Base-by-base conservation (phyloP, 352 stramenopile genomes). In the Plasmopara muralis region DNA sequence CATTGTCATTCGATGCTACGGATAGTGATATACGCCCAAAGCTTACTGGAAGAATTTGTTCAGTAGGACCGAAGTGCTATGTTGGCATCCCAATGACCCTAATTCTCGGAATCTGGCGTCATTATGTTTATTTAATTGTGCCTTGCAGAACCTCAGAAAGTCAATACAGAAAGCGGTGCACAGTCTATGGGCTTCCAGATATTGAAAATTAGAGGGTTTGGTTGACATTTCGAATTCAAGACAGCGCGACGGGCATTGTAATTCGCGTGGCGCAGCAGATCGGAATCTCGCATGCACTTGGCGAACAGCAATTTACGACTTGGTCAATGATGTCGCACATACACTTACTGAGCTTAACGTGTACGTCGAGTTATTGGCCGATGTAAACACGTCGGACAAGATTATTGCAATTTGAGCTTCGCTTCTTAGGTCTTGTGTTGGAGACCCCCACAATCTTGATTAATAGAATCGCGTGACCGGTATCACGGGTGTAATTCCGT, bases 401-500 rank as follows among this genome's bases (percentile, higher is more conserved):
- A 86, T 93, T 20, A 7, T 48, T 88, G 34, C 76, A 80, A 28
- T 93, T 91, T 43, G 80, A 93, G 54, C 44, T 93, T 14, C 78
- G 83, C 6, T 93, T 93, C 46, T 60, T 91, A 18, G 83, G 80
- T 7, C 68, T 93, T n/a, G 77, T 89, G 78, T 93, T 57, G 80
- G 91, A 57, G 80, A 91, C 34, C 81, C 80, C 0, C 62, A 77
- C 16, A 85, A 93, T 47, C 58, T 89, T 5, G 83, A 76, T 37
- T 91, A 90, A 51, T 93, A 80, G 83, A 89, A 86, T 57, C 76
- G 80, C 9, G 83, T 93, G 29, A 91, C 91, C 33, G 70, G 13
- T n/a, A n/a, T n/a, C n/a, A n/a, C n/a, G n/a, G n/a, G n/a, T n/a
- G 80, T 91, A 5, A 91, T 87, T 61, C 91, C 83, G 10, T 93